Evolutionary conservation across 2,329 filamentous ascomycete species (phyloP).

Genomic region (Aspergillus sp.): DNA sequence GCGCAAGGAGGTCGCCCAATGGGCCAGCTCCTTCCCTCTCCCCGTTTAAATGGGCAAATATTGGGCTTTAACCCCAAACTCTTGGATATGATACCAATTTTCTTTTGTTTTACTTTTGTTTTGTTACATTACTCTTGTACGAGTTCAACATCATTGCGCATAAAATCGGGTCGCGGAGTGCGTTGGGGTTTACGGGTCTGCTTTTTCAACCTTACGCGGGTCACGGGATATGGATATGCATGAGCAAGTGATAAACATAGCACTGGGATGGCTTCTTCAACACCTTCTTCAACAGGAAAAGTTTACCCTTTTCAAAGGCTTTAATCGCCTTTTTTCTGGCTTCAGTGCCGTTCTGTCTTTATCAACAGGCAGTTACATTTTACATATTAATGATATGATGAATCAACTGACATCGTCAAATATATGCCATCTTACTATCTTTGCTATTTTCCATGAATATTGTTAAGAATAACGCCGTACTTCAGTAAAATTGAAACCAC

Average conservation of each 20-base stretch:
- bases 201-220: conserved; percentile 42
- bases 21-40: conserved; percentile 89
- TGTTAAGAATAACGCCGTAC: neutral
- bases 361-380: neutral
- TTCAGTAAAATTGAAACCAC: neutral
- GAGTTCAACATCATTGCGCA: conserved; percentile 40
- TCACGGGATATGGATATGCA: conserved; percentile 35
- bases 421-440: neutral
- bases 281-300: conserved; percentile 27
- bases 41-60: conserved; percentile 51
- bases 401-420: conserved; percentile 5
- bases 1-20: conserved; percentile 83
- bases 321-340: conserved; percentile 3
- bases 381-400: conserved; percentile 21
- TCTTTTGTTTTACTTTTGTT: conserved; percentile 11
- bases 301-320: conserved; percentile 16
- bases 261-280: conserved; percentile 27
- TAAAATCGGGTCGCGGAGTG: conserved; percentile 31
- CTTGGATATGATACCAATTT: conserved; percentile 22
- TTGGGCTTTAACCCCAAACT: conserved; percentile 1
- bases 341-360: neutral
- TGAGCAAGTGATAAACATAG: conserved; percentile 25
- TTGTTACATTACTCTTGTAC: conserved; percentile 14
- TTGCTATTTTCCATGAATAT: neutral
- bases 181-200: conserved; percentile 40